Conservation (phyloP, 202 grass and related monocot species). For the Sporobolus alterniflorus region DNA sequence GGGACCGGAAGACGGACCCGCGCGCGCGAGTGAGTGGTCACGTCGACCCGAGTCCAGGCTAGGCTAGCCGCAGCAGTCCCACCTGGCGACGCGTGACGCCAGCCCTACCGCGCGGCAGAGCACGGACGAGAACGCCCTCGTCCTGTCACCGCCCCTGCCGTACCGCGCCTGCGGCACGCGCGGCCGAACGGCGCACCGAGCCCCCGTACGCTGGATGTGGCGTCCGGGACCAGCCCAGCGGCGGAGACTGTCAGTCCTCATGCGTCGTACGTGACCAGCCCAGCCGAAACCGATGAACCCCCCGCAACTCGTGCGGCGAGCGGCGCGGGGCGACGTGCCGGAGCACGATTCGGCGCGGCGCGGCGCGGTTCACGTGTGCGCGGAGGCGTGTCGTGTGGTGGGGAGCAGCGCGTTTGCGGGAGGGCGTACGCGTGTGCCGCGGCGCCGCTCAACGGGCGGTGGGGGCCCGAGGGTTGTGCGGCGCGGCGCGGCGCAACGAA, state of each 20-base stretch:
- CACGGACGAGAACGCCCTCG: neutral
- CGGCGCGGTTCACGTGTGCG: constrained; percentile 1
- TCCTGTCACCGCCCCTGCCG: constrained; percentile 16
- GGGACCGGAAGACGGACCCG: neutral
- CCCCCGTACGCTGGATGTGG: neutral
- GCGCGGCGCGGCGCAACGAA: neutral
- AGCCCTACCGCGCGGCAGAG: constrained; percentile 50
- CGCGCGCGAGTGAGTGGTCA: neutral
- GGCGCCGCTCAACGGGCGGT: constrained; percentile 14
- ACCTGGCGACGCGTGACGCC: constrained; percentile 53
- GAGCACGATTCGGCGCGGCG: neutral
- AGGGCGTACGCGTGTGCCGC: constrained; percentile 4
- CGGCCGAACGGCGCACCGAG: neutral
- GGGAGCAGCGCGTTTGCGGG: constrained; percentile 48
- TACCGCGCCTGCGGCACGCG: constrained; percentile 19
- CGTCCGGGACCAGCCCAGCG: neutral
- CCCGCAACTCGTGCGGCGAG: neutral
- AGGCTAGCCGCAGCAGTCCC: neutral
- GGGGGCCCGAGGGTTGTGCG: neutral
- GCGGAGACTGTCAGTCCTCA: neutral
- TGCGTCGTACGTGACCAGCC: neutral
- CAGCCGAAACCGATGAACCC: neutral
- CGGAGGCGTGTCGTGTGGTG: constrained; percentile 57
- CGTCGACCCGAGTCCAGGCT: neutral
- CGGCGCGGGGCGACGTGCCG: neutral